phyloP scores from a whole-genome alignment of 345 rosid species.

The Boechera retrofracta region DNA sequence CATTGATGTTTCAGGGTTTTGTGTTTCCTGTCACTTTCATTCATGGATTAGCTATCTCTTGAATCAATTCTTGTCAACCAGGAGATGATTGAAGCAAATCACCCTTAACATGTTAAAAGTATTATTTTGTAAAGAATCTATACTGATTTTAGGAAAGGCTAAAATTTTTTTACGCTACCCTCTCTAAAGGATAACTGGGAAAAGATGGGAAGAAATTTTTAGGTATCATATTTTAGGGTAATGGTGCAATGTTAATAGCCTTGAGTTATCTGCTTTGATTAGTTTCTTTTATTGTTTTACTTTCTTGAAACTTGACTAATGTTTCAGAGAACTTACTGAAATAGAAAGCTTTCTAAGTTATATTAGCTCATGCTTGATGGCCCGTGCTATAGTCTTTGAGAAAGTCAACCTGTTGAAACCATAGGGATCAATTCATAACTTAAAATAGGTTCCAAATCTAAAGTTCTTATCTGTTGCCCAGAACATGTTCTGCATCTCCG shows the following conservation, averaged over 20 bases:
- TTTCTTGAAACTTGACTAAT: slow-evolving; percentile 11
- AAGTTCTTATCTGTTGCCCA: not conserved
- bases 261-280: slow-evolving; percentile 21
- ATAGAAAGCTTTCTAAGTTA: slow-evolving; percentile 11
- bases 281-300: slow-evolving; percentile 15
- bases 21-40: slow-evolving; percentile 7
- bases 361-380: slow-evolving; percentile 23
- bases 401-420: slow-evolving; percentile 9
- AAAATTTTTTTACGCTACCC: no score
- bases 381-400: slow-evolving; percentile 15
- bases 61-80: not conserved
- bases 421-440: not conserved
- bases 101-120: slow-evolving; percentile 13
- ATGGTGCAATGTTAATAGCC: slow-evolving; percentile 7
- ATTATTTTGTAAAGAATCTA: not conserved
- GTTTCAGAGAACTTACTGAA: slow-evolving; percentile 28
- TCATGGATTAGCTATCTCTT: slow-evolving; percentile 14
- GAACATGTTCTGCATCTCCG: slow-evolving; percentile 13
- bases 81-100: not conserved
- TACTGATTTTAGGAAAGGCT: not conserved
- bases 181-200: not conserved
- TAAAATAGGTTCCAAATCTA: not conserved
- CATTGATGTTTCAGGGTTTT: slow-evolving; percentile 1
- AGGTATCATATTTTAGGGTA: slow-evolving; percentile 6
- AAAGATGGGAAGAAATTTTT: not conserved